Conservation (phyloP, 176 grass and related monocot species). For the Melocanna baccifera region DNA sequence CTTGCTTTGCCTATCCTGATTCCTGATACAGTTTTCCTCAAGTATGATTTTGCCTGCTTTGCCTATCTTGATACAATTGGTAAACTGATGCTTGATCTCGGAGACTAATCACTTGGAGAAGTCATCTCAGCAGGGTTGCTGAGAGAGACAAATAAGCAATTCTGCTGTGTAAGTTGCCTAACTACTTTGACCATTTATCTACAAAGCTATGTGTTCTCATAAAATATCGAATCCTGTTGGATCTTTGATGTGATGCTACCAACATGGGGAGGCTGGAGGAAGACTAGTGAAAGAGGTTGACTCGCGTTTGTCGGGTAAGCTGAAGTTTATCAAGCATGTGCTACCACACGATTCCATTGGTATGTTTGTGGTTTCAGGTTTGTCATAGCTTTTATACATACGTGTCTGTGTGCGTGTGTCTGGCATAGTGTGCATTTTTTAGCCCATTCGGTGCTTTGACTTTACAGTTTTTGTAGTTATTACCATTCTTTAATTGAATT, state of each 20-base stretch:
- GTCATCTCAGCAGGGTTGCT: constrained; percentile 15
- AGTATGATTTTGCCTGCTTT: background rate
- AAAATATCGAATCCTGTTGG: constrained; percentile 35
- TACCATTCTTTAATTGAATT: constrained; percentile 8
- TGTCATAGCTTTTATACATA: constrained; percentile 29
- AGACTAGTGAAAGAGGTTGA: constrained; percentile 42
- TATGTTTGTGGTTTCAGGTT: constrained; percentile 24
- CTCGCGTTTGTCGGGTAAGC: background rate
- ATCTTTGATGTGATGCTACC: constrained; percentile 37
- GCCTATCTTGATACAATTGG: constrained; percentile 19
- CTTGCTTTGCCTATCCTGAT: constrained; percentile 12
- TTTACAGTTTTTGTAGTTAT: background rate
- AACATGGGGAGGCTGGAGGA: constrained; percentile 8
- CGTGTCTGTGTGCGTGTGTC: background rate
- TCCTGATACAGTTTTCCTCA: constrained; percentile 22
- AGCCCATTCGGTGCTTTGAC: constrained; percentile 22
- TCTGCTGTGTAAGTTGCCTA: constrained; percentile 39
- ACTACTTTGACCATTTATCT: constrained; percentile 45
- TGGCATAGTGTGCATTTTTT: constrained; percentile 27
- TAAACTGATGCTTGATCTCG: constrained; percentile 24
- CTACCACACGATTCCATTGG: constrained; percentile 20
- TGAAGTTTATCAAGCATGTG: constrained; percentile 38
- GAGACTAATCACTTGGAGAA: constrained; percentile 1
- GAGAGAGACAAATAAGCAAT: constrained; percentile 29
- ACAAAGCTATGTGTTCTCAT: constrained; percentile 1